Evolutionary conservation across 2,329 filamentous ascomycete species (phyloP).

Genomic region (Colletotrichum liaoningense): DNA sequence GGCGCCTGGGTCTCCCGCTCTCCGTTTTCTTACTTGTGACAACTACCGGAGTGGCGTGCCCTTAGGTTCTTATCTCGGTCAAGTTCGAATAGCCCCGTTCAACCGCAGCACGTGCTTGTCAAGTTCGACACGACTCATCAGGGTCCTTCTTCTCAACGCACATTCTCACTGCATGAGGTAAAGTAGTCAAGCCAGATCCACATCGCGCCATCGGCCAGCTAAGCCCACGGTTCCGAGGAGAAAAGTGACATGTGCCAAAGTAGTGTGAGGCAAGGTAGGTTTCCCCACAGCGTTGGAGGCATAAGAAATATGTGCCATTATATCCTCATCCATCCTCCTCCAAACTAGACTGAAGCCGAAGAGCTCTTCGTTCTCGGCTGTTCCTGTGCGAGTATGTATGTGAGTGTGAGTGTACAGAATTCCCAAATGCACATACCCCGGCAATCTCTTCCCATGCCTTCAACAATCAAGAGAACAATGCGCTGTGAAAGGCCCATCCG

Average conservation of each 20-base stretch:
- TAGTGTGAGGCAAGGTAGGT: neutral
- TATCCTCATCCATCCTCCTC: neutral
- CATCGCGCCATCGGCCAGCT: neutral
- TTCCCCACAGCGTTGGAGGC: neutral
- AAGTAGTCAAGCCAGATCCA: neutral
- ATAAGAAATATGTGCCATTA: neutral
- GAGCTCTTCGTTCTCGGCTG: neutral
- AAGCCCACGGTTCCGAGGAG: neutral
- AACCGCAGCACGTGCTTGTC: neutral
- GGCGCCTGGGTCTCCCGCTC: no score
- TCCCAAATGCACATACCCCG: neutral
- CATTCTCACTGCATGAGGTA: no score
- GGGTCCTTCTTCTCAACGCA: neutral
- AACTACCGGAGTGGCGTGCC: no score
- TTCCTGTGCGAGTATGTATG: neutral
- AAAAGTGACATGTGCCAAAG: neutral
- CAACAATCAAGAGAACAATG: neutral
- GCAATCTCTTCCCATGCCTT: neutral
- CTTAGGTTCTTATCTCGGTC: neutral
- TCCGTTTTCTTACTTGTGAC: no score
- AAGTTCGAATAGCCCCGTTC: neutral
- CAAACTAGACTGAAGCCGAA: neutral
- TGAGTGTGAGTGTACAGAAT: constrained; percentile 2
- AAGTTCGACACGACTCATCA: neutral
- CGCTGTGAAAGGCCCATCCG: neutral